phyloP scores from a whole-genome alignment of 495 filamentous ascomycete species.

The Aspergillus leporis region DNA sequence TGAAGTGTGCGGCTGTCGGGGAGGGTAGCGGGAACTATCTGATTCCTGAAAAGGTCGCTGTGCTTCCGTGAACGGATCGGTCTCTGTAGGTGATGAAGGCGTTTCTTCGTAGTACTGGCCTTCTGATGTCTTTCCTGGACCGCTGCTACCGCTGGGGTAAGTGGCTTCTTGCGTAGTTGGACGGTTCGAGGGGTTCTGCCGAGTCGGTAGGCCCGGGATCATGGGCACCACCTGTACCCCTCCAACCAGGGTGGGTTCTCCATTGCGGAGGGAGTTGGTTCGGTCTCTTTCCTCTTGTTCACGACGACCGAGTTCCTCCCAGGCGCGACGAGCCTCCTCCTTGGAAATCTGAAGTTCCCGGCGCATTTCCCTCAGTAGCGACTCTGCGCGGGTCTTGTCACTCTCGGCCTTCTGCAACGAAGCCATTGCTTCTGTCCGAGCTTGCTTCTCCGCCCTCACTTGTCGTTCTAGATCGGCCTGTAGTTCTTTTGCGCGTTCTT shows the following conservation, averaged over 20 bases:
- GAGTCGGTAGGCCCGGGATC: slow-evolving; percentile 71
- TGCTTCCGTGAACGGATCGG: slow-evolving; percentile 57
- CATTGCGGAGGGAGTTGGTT: slow-evolving; percentile 79
- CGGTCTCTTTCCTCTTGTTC: slow-evolving; percentile 95
- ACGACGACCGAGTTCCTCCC: slow-evolving; percentile 92
- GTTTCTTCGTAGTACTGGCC: slow-evolving; percentile 47
- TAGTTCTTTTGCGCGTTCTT: slow-evolving; percentile 83
- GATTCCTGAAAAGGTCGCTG: slow-evolving; percentile 23
- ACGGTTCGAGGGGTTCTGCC: slow-evolving; percentile 56
- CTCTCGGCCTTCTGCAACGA: slow-evolving; percentile 63
- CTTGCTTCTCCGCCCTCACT: slow-evolving; percentile 70
- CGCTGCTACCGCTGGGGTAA: slow-evolving; percentile 33
- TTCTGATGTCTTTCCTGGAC: slow-evolving; percentile 28
- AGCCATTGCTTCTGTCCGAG: slow-evolving; percentile 62
- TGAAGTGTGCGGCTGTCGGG: slow-evolving; percentile 26
- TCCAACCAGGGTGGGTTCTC: slow-evolving; percentile 85
- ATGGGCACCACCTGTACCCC: slow-evolving; percentile 97
- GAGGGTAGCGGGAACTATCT: slow-evolving; percentile 6
- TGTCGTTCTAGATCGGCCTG: slow-evolving; percentile 75
- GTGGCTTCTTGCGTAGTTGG: slow-evolving; percentile 51
- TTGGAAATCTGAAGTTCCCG: slow-evolving; percentile 93
- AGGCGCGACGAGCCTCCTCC: slow-evolving; percentile 91
- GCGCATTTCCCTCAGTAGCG: slow-evolving; percentile 78
- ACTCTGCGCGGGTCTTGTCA: slow-evolving; percentile 68
- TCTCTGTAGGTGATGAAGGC: slow-evolving; percentile 53